A percentile compares a stretch with the other conserved stretches of the same genome.
phyloP scores from a whole-genome alignment of 2,329 filamentous ascomycete species.

The Colletotrichum spaethianum region DNA sequence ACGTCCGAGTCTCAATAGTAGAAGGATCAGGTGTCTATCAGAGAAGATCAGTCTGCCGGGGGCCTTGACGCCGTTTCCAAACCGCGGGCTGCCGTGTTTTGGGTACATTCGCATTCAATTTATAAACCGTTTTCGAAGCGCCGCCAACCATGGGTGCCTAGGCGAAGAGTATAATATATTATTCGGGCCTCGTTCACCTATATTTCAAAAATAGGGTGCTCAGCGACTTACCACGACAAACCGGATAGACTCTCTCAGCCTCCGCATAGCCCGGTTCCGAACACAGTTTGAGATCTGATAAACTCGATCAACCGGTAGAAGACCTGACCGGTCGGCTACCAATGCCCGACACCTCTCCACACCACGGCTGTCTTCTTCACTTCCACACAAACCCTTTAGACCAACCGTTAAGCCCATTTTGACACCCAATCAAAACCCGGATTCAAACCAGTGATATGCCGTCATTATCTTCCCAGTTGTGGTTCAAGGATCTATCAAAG shows the following conservation, averaged over 20 bases:
- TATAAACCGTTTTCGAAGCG: not conserved
- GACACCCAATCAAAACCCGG: not conserved
- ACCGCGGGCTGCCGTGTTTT: not conserved
- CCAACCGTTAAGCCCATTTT: not conserved
- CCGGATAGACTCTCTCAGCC: not conserved
- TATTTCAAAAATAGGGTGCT: not conserved
- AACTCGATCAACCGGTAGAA: not conserved
- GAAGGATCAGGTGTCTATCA: not conserved
- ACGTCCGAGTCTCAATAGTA: conserved; percentile 19
- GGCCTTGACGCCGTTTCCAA: conserved; percentile 5
- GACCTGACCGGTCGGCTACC: too few relatives aligned
- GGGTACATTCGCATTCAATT: not conserved
- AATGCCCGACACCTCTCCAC: too few relatives aligned
- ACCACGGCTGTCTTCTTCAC: not conserved
- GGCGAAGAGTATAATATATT: not conserved
- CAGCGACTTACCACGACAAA: not conserved
- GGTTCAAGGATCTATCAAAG: too few relatives aligned
- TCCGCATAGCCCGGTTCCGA: too few relatives aligned
- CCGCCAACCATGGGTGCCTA: not conserved
- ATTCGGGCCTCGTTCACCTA: too few relatives aligned
- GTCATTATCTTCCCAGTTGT: too few relatives aligned
- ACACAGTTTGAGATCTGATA: not conserved
- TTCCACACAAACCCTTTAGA: not conserved
- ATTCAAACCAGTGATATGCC: not conserved
- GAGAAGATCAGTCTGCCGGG: not conserved